These are phyloP conservation scores for Pelargonium myrrhifolium DNA, from an alignment of 441 rosid species.

Conservation along the genomic window DNA sequence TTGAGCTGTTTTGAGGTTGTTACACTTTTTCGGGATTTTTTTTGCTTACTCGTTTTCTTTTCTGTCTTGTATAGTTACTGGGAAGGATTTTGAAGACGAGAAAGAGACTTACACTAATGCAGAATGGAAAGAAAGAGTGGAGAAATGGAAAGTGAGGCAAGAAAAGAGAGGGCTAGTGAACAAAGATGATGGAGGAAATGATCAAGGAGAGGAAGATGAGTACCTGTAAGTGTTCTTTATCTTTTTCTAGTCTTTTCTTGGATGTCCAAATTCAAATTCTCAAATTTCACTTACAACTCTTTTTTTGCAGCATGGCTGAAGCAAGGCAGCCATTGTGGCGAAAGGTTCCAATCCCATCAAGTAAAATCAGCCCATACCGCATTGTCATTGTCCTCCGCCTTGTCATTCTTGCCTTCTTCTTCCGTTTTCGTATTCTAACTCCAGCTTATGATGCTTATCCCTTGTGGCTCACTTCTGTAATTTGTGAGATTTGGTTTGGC, in stretches of 20 bases:
- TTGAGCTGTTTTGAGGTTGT: slow-evolving; percentile 1
- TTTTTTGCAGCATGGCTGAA: slow-evolving; percentile 78
- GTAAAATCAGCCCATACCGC: slow-evolving; percentile 91
- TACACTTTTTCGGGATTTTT: slow-evolving; percentile 5
- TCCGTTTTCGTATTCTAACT: slow-evolving; percentile 90
- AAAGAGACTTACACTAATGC: slow-evolving; percentile 69
- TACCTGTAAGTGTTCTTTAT: slow-evolving; percentile 32
- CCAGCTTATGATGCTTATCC: slow-evolving; percentile 88
- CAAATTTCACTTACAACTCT: slow-evolving; percentile 43
- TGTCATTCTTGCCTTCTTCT: slow-evolving; percentile 72
- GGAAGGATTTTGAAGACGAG: slow-evolving; percentile 68
- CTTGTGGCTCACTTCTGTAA: slow-evolving; percentile 90
- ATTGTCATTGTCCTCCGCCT: slow-evolving; percentile 94
- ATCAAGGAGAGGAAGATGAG: slow-evolving; percentile 81
- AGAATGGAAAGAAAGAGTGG: slow-evolving; percentile 99
- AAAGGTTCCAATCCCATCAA: slow-evolving; percentile 90
- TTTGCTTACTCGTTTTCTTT: slow-evolving; percentile 18
- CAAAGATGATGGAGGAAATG: slow-evolving; percentile 68
- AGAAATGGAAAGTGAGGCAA: slow-evolving; percentile 98
- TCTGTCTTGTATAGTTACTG: slow-evolving; percentile 35
- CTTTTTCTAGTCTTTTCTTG: not conserved
- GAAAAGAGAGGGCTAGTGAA: slow-evolving; percentile 86
- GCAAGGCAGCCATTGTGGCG: slow-evolving; percentile 96
- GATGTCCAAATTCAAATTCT: slow-evolving; percentile 1
- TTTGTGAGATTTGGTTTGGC: slow-evolving; percentile 99